Base-by-base conservation (phyloP, 2,329 filamentous ascomycete species). In the Fusarium denticulatum region DNA sequence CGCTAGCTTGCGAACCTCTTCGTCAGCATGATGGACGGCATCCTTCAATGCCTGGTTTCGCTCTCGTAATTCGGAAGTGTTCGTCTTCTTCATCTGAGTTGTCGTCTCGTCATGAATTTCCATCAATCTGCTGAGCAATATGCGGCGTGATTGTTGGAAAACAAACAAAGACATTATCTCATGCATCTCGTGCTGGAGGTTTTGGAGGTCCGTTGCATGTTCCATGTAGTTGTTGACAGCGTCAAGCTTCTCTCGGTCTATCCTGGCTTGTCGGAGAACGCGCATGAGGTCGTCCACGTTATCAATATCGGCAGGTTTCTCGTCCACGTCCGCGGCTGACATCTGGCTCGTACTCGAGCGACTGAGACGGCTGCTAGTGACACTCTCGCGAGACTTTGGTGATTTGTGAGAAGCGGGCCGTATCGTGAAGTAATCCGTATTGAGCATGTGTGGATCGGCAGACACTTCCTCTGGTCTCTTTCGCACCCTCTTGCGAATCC, bases 221-320 rank as follows among this genome's bases (percentile, higher is more conserved):
- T 91, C 85, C n/a, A 98, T 86, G 79, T 97, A 99, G 71, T 89
- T 93, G 77, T 93, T 91, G 28, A 98, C 88, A 1, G 92, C 92
- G 69, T 96, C 92, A 66, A 97, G 90, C 84, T 96, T 98, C 84
- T 98, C 96, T 39, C 96, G 90, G 80, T 99, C 96, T 74, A 99
- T 94, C 13, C 91, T 88, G 11, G 93, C 90, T 43, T 84, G 84
- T 71, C 91, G 92, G 61, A 99, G 82, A 6, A 89, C 88, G 28
- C 82, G 84, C 84, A 97, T 87, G 32, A 99, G 85, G 7, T 90
- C 89, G 8, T 90, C 88, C 24, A 94, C 88, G 77, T 94, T 89
- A 26, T 85, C 83, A 36, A 92, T 88, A 36, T 87, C 84, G 9
- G 84, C 85, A 57, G 92, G 88, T 53, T 92, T 89, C 63, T 89